Conservation (phyloP, 768 basidiomycete species). For the Phaeolepiota aurea region DNA sequence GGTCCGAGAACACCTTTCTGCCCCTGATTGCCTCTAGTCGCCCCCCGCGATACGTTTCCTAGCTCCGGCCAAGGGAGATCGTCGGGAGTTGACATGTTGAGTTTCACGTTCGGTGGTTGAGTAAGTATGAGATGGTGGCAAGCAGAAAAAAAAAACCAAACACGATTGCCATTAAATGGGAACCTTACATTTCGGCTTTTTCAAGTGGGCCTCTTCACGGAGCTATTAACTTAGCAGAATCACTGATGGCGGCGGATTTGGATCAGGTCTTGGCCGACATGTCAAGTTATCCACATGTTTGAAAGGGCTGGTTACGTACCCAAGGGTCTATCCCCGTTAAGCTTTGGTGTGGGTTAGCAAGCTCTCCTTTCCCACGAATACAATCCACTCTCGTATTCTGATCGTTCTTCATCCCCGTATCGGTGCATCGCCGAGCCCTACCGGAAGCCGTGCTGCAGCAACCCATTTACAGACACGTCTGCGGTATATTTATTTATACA, state of each 20-base stretch:
- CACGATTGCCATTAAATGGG: conserved; percentile 24
- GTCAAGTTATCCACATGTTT: conserved; percentile 10
- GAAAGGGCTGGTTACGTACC: conserved; percentile 20
- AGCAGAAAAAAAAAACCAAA: conserved; percentile 19
- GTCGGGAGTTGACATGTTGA: conserved; percentile 48
- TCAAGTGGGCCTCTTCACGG: conserved; percentile 18
- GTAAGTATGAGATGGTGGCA: conserved; percentile 9
- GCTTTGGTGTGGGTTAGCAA: conserved; percentile 7
- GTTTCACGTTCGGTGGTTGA: conserved; percentile 16
- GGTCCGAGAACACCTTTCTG: conserved; percentile 73
- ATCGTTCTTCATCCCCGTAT: conserved; percentile 3
- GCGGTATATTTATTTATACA: no score
- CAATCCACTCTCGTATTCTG: background rate
- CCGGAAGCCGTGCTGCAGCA: conserved; percentile 6
- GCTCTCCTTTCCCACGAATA: conserved; percentile 8
- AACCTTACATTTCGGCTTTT: conserved; percentile 22
- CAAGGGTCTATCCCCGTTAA: conserved; percentile 10
- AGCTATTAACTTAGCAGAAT: conserved; percentile 5
- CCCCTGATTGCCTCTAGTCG: conserved; percentile 79
- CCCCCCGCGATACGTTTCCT: conserved; percentile 78
- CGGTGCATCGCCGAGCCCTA: background rate
- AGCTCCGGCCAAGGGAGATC: conserved; percentile 84
- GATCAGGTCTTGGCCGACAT: conserved; percentile 9
- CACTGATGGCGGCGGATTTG: conserved; percentile 2
- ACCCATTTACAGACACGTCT: no score